phyloP scores from a whole-genome alignment of 2,329 filamentous ascomycete genomes.

The Macrophomina tecta region DNA sequence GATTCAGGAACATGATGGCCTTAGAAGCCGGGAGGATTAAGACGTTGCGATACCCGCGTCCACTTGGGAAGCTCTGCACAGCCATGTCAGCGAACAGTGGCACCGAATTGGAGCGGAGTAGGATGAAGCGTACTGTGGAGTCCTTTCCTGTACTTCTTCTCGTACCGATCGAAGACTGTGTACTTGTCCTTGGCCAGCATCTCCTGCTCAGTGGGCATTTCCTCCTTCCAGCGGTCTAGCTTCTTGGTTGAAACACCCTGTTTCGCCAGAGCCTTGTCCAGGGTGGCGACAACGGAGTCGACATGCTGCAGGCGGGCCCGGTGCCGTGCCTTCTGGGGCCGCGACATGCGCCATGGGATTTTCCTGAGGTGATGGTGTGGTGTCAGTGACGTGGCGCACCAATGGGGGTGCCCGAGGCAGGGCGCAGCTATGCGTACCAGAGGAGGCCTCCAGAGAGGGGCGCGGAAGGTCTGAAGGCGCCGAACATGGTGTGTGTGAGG shows the following conservation, averaged over 20 bases:
- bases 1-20: background rate
- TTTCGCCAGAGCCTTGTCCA: conserved; percentile 78
- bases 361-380: conserved; percentile 65
- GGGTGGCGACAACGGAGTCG: conserved; percentile 82
- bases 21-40: conserved; percentile 95
- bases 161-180: conserved; percentile 95
- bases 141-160: conserved; percentile 93
- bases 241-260: conserved; percentile 73
- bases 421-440: conserved; percentile 37
- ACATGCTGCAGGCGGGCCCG: conserved; percentile 82
- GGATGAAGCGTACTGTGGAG: conserved; percentile 82
- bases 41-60: conserved; percentile 90
- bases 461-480: conserved; percentile 47
- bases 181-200: conserved; percentile 98
- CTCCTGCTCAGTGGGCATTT: conserved; percentile 95
- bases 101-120: background rate
- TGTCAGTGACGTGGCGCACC: background rate
- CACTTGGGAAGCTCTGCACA: conserved; percentile 64
- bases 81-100: background rate
- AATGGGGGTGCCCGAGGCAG: background rate
- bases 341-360: conserved; percentile 93
- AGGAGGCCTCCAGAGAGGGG: conserved; percentile 47
- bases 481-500: conserved; percentile 44
- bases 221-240: conserved; percentile 87
- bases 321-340: conserved; percentile 88